Base-by-base conservation (phyloP, 768 basidiomycete species). In the Mycena chlorophos region DNA sequence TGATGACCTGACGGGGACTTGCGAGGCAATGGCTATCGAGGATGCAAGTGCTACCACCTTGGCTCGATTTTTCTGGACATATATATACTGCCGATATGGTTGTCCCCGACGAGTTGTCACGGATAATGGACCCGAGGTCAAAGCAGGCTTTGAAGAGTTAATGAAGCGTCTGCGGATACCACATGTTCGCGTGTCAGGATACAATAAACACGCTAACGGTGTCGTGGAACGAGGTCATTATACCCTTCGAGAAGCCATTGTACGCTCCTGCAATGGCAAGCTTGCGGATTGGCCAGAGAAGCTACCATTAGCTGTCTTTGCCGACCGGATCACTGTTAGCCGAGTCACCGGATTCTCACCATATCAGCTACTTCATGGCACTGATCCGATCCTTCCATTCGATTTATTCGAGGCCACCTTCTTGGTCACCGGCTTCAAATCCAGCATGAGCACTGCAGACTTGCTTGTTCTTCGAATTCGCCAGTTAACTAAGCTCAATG, bases 321-420 rank as follows among this genome's bases (percentile, higher is more conserved):
- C 62, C 3, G 63, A 65, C 26, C 38, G 59, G 4, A 48, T 66
- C 27, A 65, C 65, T 3, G 51, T 58, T 2, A 54, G 49, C 28
- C 40, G 34, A 25, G 23, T 52, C 3, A 65, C 65, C 4, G 65
- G 65, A 3, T 63, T 51, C 47, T 55, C 65, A 8, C 65, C 65
- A 1, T 66, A 56, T 54, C 65, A 56, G 42, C 38, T 71, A 26
- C 42, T 66, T n/a, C n/a, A n/a, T n/a, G 69, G 69, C 12, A 45
- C 64, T 23, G 55, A 71, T 4, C 71, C 68, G 0, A 39, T 66
- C 0, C 56, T 75, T 0, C 72, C 71, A 0, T 70, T 73, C 42
- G 69, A 74, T 37, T 37, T 73, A 1, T 51, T 50, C 3, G 68
- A 73, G 57, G 63, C 69, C 0, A 72, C 67, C 1, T 74, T 73